A percentile compares a stretch with the other conserved stretches of the same genome.
Evolutionary conservation across 2,329 filamentous ascomycete species (phyloP).

Genomic region (Colletotrichum tropicicola): DNA sequence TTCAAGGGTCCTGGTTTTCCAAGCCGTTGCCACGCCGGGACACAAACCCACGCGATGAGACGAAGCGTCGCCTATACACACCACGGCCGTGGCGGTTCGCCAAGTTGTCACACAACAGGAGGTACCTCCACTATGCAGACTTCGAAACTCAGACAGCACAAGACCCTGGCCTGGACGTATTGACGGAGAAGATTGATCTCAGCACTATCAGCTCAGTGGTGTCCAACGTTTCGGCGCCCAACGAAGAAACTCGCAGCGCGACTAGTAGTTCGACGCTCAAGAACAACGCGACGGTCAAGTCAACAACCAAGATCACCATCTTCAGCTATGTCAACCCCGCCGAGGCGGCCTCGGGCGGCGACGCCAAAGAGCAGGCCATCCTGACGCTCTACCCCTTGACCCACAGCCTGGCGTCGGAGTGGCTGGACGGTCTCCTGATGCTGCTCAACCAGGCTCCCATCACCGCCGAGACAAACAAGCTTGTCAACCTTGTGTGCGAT

Average conservation of each 20-base stretch:
- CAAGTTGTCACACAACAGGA: conserved; percentile 88
- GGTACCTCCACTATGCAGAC: conserved; percentile 89
- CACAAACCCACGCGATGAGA: conserved; percentile 40
- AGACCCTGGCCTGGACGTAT: conserved; percentile 76
- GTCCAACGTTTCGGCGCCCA: conserved; percentile 83
- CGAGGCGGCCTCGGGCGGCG: conserved; percentile 42
- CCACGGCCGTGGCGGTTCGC: conserved; percentile 81
- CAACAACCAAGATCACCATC: conserved; percentile 89
- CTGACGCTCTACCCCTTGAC: conserved; percentile 84
- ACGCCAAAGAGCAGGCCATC: conserved; percentile 74
- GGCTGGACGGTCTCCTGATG: conserved; percentile 96
- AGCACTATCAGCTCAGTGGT: conserved; percentile 90
- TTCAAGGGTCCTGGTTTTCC: conserved; percentile 90
- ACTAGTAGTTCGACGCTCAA: conserved; percentile 53
- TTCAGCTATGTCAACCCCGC: conserved; percentile 71
- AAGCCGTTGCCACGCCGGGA: conserved; percentile 53
- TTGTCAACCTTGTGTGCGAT: conserved; percentile 85
- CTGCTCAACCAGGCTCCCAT: conserved; percentile 94
- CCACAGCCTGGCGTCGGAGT: conserved; percentile 89
- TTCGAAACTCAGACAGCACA: conserved; percentile 73
- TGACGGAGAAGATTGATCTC: conserved; percentile 87
- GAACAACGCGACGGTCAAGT: conserved; percentile 46
- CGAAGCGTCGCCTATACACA: conserved; percentile 50
- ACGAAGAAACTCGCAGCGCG: conserved; percentile 57
- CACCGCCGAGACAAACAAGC: conserved; percentile 93